A percentile compares a stretch with the other conserved stretches of the same genome.
phyloP scores from a whole-genome alignment of 2,329 filamentous ascomycete genomes.

The Keithomyces neogunnii region DNA sequence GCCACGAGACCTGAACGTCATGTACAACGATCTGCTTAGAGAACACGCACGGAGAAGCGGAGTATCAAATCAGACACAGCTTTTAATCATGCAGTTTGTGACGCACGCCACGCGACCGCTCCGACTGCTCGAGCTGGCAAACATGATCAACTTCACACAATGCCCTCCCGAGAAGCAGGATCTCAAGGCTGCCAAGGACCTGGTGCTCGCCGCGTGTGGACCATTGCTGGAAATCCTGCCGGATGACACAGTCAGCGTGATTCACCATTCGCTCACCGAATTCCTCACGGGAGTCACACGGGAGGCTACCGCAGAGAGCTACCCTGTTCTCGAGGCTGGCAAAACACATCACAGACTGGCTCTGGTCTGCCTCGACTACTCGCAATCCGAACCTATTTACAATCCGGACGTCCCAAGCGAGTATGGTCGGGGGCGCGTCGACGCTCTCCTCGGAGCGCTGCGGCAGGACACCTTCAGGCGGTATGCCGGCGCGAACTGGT shows the following conservation, averaged over 20 bases:
- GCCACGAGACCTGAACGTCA: constrained; percentile 26
- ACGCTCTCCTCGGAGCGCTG: too few relatives aligned
- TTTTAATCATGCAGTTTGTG: constrained; percentile 29
- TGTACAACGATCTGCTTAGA: constrained; percentile 31
- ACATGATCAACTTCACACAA: constrained; percentile 15
- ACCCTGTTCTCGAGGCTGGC: not conserved
- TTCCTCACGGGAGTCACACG: constrained; percentile 24
- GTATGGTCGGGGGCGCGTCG: too few relatives aligned
- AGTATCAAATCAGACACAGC: constrained; percentile 23
- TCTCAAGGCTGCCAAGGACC: constrained; percentile 23
- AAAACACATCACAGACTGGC: not conserved
- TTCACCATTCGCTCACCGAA: constrained; percentile 42
- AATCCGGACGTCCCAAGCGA: too few relatives aligned
- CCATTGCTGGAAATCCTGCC: constrained; percentile 34
- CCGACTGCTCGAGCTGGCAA: constrained; percentile 32
- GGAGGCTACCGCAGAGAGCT: constrained; percentile 4
- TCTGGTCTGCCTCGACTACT: not conserved
- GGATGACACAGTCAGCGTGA: constrained; percentile 33
- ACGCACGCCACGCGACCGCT: constrained; percentile 33
- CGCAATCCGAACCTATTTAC: too few relatives aligned
- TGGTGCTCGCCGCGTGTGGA: constrained; percentile 30
- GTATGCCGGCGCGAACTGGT: too few relatives aligned
- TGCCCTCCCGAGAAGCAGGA: constrained; percentile 2
- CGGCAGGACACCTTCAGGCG: too few relatives aligned
- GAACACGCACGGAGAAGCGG: constrained; percentile 27